Evolutionary conservation across 2,329 filamentous ascomycete species (phyloP), one percentile per base, ranked within the genome.

Genomic region (Ophiostoma ips): DNA sequence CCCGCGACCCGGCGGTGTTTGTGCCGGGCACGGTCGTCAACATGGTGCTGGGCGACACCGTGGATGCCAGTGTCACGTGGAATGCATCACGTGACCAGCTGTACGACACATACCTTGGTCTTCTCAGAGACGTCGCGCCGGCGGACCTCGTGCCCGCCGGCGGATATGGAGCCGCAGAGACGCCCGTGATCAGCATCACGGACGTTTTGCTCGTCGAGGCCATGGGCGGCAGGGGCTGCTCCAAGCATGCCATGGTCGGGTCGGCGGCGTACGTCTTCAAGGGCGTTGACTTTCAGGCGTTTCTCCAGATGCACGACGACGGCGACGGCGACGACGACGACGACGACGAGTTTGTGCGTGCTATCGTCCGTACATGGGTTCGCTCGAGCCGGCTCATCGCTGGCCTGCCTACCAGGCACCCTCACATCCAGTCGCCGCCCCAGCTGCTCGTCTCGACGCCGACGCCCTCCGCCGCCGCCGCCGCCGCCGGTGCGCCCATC

Each of bases 391-490:
- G 24, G 6, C 15, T 49, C 18, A 44, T 44, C n/a, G 48, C 48
- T 15, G 30, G 24, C 18, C 35, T 58, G 30, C 51, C 53, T 3
- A 45, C 24, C 24, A 28, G 48, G 7, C 56, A 59, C 48, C 55
- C 52, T 0, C 54, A 59, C 49, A 57, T 59, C 38, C 53, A 57
- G 44, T 50, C 54, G 3, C 51, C 51, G 5, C 54, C 56, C 37
- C 41, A 49, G 38, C 41, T 49, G 47, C 47, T 49, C 18, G 46
- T 48, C 8, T 48, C 46, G 28, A 18, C 38, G 3, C 24, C 46
- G 28, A 18, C 38, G 3, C 24, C 24, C 30, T 24, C 24, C 16
- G 35, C 5, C 12, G 24, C 5, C 24, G 24, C 5, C 24, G 24
- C 5, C 24, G 24, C 18, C 11, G 33, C 11, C 24, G 45, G 13